Percentiles rank a stretch among this genome's conserved stretches.
Evolutionary conservation across 768 basidiomycete genomes (phyloP).

Genomic region (Macrocybe gigantea): DNA sequence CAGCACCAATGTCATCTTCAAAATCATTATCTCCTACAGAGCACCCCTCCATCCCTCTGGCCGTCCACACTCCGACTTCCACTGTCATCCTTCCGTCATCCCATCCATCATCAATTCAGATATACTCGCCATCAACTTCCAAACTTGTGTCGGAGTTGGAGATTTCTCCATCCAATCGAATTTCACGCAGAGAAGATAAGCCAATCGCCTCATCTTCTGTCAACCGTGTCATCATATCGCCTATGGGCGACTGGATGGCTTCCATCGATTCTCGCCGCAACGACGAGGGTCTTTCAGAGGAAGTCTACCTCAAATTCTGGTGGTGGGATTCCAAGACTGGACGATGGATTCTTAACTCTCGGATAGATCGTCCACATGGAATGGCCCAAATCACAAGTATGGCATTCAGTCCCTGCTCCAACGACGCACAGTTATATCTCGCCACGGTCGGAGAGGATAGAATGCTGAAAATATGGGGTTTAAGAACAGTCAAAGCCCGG

Average conservation of each 20-base stretch:
- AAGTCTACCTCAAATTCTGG: slow-evolving; percentile 89
- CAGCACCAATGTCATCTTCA: too few species aligned
- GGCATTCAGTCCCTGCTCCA: slow-evolving; percentile 55
- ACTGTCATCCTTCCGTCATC: slow-evolving; percentile 88
- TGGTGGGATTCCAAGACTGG: slow-evolving; percentile 62
- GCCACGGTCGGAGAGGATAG: slow-evolving; percentile 76
- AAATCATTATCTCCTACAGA: slow-evolving; percentile 27
- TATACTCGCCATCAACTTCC: slow-evolving; percentile 71
- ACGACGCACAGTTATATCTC: slow-evolving; percentile 33
- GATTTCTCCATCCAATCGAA: slow-evolving; percentile 87
- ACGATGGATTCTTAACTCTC: slow-evolving; percentile 77
- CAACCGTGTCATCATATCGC: slow-evolving; percentile 59
- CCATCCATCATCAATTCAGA: slow-evolving; percentile 92
- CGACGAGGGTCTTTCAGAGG: slow-evolving; percentile 58
- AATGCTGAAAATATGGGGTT: slow-evolving; percentile 75
- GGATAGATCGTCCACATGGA: slow-evolving; percentile 87
- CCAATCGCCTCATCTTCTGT: slow-evolving; percentile 71
- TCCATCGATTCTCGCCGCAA: slow-evolving; percentile 76
- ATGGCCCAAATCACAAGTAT: slow-evolving; percentile 52
- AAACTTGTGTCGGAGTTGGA: slow-evolving; percentile 82
- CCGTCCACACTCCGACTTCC: slow-evolving; percentile 66
- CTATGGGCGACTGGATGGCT: slow-evolving; percentile 84
- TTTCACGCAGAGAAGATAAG: slow-evolving; percentile 77
- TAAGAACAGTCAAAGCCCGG: slow-evolving; percentile 40
- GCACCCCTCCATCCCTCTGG: slow-evolving; percentile 53